phyloP scores from a whole-genome alignment of 257 asterid species.

The Vinca minor region DNA sequence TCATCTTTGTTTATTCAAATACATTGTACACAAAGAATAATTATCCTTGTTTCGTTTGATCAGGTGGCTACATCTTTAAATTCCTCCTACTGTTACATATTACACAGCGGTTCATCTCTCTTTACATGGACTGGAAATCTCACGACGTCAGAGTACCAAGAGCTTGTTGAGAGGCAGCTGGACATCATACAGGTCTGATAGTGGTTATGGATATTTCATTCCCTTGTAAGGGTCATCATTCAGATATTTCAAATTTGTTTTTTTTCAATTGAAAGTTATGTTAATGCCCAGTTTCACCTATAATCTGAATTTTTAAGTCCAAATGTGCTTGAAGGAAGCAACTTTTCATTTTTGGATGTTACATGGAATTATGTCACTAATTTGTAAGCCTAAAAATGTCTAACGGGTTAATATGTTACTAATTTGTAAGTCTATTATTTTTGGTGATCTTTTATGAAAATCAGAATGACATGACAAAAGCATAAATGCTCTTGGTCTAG shows the following conservation, averaged over 20 bases:
- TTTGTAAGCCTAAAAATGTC: background rate
- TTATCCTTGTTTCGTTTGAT: constrained; percentile 23
- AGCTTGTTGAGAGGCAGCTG: constrained; percentile 92
- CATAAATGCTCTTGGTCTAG: no score
- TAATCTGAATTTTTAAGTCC: no score
- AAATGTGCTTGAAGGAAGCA: background rate
- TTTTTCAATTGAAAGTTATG: no score
- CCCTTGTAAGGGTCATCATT: constrained; percentile 5
- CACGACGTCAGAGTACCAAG: constrained; percentile 82
- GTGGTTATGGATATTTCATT: constrained; percentile 13
- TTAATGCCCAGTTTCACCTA: background rate
- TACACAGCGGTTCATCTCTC: constrained; percentile 70
- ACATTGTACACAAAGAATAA: no score
- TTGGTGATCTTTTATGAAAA: background rate
- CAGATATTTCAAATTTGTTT: background rate
- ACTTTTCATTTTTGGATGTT: background rate
- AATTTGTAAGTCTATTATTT: background rate
- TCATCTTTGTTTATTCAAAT: no score
- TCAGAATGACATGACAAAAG: background rate
- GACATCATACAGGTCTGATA: constrained; percentile 75
- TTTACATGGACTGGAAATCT: constrained; percentile 89
- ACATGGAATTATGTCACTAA: background rate
- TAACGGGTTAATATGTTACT: background rate
- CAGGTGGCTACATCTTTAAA: constrained; percentile 92
- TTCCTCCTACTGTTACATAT: constrained; percentile 86